Base-by-base conservation (phyloP, 768 basidiomycete species). In the Sutorius australiensis region DNA sequence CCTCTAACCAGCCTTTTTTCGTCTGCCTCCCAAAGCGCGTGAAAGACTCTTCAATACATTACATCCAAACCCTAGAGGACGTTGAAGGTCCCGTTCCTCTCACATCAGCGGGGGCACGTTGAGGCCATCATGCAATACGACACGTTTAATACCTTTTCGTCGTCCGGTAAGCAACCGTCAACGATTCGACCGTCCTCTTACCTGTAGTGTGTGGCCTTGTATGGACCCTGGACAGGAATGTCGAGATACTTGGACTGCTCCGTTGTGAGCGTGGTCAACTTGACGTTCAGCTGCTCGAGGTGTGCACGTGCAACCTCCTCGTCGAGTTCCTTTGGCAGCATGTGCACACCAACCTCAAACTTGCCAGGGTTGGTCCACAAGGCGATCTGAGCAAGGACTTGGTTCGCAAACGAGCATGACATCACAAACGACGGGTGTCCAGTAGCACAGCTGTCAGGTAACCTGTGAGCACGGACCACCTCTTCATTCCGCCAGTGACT, bases 371-470 rank as follows among this genome's bases (percentile, higher is more conserved):
- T 90, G 40, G 91, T 95, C 93, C 93, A 99, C 70, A 99, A 86
- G 21, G 93, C 95, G 67, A 99, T 98, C 76, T 97, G 95, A 30
- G 95, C 95, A 64, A 99, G 81, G 57, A 94, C 91, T 75, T 99
- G 97, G 82, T 99, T 99, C 69, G 92, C 76, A 80, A 99, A 99
- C 39, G 97, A 99, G 80, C 95, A 98, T 16, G 95, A 98, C 97
- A 99, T 99, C 76, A 99, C 97, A 75, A 95, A 98, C 40, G 95
- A 98, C 33, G 97, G 95, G 75, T 99, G 95, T 52, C 95, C 95
- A 62, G 95, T 98, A 37, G 93, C 95, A 73, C 95, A 98, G 50
- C 87, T 89, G 46, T 46, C 42, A 9, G 59, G 59, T 9, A 16
- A 17, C 50, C 10, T 32, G 39, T 59, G 42, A 60, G 57, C 55